A percentile compares a stretch with the other conserved stretches of the same genome.
Conservation (phyloP, 202 grass and related monocot genomes). For the Schoenoplectus triqueter region DNA sequence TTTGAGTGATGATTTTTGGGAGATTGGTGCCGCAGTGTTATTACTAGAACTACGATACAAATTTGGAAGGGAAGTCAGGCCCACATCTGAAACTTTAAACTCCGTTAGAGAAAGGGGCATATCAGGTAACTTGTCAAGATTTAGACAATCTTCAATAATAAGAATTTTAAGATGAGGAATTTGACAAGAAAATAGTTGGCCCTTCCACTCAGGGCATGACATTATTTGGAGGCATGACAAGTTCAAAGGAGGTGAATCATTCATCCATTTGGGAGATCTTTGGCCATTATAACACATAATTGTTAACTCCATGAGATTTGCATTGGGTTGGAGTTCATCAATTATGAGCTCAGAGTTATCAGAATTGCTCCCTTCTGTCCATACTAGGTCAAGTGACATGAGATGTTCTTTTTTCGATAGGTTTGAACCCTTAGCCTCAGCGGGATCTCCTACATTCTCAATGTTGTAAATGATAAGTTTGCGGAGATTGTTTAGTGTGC, state of each 20-base stretch:
- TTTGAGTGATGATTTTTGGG: conserved; percentile 6
- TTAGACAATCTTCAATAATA: conserved; percentile 44
- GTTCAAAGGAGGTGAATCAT: background rate
- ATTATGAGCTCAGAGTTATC: conserved; percentile 32
- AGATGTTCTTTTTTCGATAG: conserved; percentile 40
- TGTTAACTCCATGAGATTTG: conserved; percentile 46
- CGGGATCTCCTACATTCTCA: conserved; percentile 42
- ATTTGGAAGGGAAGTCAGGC: conserved; percentile 55
- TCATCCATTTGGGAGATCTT: conserved; percentile 45
- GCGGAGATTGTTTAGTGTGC: conserved; percentile 47
- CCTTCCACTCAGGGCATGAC: conserved; percentile 37
- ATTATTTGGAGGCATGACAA: conserved; percentile 36
- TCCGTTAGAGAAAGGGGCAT: conserved; percentile 43
- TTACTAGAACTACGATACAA: background rate
- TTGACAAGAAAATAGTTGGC: conserved; percentile 45
- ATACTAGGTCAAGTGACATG: conserved; percentile 40
- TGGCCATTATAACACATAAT: conserved; percentile 44
- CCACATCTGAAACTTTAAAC: conserved; percentile 11
- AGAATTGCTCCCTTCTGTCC: conserved; percentile 27
- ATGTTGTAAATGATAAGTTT: conserved; percentile 37
- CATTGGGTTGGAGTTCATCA: conserved; percentile 40
- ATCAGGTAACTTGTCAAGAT: conserved; percentile 41
- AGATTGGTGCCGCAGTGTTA: background rate
- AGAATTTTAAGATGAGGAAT: conserved; percentile 36
- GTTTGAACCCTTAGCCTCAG: conserved; percentile 41